Percentiles rank a stretch among this genome's conserved stretches.
phyloP scores from a whole-genome alignment of 495 filamentous ascomycete genomes.

The Tirmania nivea region DNA sequence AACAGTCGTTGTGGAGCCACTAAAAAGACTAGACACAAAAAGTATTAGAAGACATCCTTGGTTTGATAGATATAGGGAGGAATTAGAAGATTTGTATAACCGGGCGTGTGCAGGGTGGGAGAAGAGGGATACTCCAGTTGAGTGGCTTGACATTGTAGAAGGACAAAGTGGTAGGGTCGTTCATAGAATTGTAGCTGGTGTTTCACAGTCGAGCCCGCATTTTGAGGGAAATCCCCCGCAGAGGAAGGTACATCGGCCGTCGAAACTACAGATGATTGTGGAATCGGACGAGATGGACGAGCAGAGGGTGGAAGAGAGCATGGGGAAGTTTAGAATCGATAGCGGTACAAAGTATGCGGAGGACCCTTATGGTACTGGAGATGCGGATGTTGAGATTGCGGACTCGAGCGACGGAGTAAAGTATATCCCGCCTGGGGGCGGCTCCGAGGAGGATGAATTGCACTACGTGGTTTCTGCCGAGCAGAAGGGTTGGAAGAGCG shows the following conservation, averaged over 20 bases:
- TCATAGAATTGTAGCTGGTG: background rate
- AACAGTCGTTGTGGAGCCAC: constrained; percentile 31
- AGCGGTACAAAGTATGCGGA: background rate
- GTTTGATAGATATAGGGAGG: constrained; percentile 28
- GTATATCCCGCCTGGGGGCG: background rate
- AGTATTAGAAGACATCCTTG: constrained; percentile 36
- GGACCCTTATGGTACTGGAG: background rate
- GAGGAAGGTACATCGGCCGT: too few species aligned
- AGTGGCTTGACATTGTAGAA: background rate
- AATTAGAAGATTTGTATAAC: constrained; percentile 29
- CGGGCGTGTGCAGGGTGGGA: constrained; percentile 29
- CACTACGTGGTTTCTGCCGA: background rate
- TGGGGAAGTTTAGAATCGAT: background rate
- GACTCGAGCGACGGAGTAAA: background rate
- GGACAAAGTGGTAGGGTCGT: background rate
- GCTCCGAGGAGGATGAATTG: background rate
- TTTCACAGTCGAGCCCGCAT: background rate
- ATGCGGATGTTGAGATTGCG: background rate
- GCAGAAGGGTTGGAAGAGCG: background rate
- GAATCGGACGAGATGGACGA: background rate
- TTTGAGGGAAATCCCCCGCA: too few species aligned
- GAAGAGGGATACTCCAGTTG: background rate
- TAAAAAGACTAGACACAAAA: constrained; percentile 28
- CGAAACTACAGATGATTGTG: background rate
- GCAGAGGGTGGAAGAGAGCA: background rate